These are phyloP conservation scores for Cymbidium sinense DNA, from an alignment of 106 monocot species.

Conservation along the genomic window DNA sequence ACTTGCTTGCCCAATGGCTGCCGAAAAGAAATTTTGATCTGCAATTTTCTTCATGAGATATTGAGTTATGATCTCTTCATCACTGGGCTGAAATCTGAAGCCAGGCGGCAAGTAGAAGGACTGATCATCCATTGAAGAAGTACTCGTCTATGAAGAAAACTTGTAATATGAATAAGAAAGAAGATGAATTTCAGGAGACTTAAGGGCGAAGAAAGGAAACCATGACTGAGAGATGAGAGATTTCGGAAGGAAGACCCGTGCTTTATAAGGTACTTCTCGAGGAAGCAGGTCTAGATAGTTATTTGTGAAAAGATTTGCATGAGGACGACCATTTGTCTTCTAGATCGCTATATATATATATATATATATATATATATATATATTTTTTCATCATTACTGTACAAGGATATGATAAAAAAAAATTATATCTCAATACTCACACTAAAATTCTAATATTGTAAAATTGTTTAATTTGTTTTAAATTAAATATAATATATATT, in stretches of 20 bases:
- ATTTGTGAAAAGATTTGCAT: too few relatives aligned
- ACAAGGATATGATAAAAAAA: too few relatives aligned
- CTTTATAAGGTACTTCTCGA: neutral
- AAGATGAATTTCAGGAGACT: neutral
- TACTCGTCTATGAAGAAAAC: neutral
- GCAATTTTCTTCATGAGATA: neutral
- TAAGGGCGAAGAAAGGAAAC: neutral
- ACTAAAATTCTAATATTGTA: too few relatives aligned
- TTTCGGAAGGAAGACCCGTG: neutral
- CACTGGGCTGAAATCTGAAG: constrained; percentile 4
- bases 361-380: too few relatives aligned
- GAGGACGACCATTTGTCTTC: too few relatives aligned
- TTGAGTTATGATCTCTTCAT: neutral
- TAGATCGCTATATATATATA: too few relatives aligned
- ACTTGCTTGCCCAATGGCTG: neutral
- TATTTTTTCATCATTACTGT: too few relatives aligned
- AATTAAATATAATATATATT: too few relatives aligned
- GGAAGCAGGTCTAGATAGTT: neutral
- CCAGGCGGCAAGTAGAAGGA: neutral
- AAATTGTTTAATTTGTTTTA: too few relatives aligned
- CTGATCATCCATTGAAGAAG: neutral
- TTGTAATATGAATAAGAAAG: neutral
- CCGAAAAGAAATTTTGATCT: neutral
- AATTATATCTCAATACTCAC: too few relatives aligned
- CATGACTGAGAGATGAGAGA: neutral